Base-by-base conservation (phyloP, 495 filamentous ascomycete genomes). In the Penicillium steckii region DNA sequence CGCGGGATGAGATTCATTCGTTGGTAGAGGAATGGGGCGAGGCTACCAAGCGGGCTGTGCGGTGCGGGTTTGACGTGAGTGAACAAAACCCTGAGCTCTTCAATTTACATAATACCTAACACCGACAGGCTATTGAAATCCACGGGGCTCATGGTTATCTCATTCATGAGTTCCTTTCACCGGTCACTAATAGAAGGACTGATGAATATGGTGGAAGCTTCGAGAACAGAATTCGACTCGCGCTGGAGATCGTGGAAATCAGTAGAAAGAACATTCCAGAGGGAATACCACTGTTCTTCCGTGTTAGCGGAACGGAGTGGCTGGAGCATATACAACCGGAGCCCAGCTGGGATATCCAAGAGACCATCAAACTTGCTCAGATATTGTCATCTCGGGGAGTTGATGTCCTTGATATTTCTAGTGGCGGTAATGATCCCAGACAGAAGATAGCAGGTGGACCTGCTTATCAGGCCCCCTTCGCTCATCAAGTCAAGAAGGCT, bases 151-250 rank as follows among this genome's bases (percentile, higher is more conserved):
- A 82, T 59, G 85, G 86, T 1, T 89, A 88, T 58, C 72, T 89
- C 3, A 52, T 87, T 2, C 66, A 66, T 19, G 70, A 78, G 17
- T 89, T 87, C 69, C 56, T 88, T 32, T 81, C 78, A 3, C 85
- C 85, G 0, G 61, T 76, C 7, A 66, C 71, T 24, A 88, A 88
- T 67, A 69, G 68, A 30, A 68, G 83, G 10, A 81, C 72, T 1
- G 84, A 87, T 60, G 48, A 65, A 10, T 87, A 86, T 54, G 84
- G 84, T 7, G 84, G 84, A n/a, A 61, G 59, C 18, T 81, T 85
- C 46, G 76, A 82, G 65, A 85, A 86, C 61, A 74, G 83, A 19
- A 75, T 70, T 12, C 72, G 82, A 0, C 64, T 86, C 6, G 56
- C 71, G 0, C 53, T 79, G 10, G 82, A 86, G 62, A 71, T 87